Percentiles rank a stretch among this genome's conserved stretches.
phyloP scores from a whole-genome alignment of 1,284 basidiomycete genomes.

The Athelia sp. region DNA sequence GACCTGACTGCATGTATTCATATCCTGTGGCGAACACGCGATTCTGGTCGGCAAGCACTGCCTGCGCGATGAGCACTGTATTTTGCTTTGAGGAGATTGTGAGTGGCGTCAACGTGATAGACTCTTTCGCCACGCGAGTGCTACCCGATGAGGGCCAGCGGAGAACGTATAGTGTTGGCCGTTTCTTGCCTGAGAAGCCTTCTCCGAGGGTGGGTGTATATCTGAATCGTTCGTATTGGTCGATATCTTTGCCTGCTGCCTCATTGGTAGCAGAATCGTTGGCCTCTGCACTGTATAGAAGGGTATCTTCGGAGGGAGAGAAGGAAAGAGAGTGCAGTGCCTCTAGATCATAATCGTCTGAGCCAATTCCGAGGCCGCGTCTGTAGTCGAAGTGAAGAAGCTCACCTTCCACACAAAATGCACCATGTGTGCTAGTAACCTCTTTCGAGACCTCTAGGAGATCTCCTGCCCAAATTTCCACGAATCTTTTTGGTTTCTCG shows the following conservation, averaged over 20 bases:
- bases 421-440: constrained; percentile 54
- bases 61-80: constrained; percentile 45
- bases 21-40: constrained; percentile 57
- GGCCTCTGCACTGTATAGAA: constrained; percentile 56
- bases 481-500: constrained; percentile 39
- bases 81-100: neutral
- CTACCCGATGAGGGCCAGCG: constrained; percentile 28
- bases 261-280: constrained; percentile 30
- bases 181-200: constrained; percentile 39
- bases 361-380: neutral
- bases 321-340: constrained; percentile 44
- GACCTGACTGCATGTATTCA: constrained; percentile 49
- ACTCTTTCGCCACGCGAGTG: constrained; percentile 15
- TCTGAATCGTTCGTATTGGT: constrained; percentile 44
- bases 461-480: constrained; percentile 57
- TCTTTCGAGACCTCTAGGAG: constrained; percentile 40
- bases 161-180: constrained; percentile 45
- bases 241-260: constrained; percentile 8
- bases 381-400: neutral
- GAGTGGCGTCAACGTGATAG: neutral
- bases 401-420: constrained; percentile 60
- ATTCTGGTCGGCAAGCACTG: constrained; percentile 40
- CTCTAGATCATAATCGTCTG: constrained; percentile 29
- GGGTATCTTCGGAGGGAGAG: constrained; percentile 40
- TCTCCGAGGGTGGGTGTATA: constrained; percentile 56